Base-by-base conservation (phyloP, 2,329 filamentous ascomycete genomes). In the Colletotrichum spinosum region DNA sequence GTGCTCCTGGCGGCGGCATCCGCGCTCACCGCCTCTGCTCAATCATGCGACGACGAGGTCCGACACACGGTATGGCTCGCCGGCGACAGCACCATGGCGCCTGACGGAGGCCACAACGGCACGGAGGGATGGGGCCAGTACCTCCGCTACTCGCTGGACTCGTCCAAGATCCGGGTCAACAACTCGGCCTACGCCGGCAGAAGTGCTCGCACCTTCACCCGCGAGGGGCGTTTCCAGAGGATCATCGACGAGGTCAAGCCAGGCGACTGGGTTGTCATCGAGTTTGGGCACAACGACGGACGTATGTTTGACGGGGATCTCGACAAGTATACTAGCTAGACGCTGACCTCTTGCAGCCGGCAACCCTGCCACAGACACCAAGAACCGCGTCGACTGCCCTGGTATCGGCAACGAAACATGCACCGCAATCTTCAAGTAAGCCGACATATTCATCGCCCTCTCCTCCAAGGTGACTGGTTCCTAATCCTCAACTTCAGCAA, bases 231-330 rank as follows among this genome's bases (percentile, higher is more conserved):
- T 9, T 92, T 92, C 78, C 75, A 81, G 11, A 80, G 79, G 0
- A 84, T 92, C 51, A 82, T 84, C 53, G 75, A 81, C 45, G 70
- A 80, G 2, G 79, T 91, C 17, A 69, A 84, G 71, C 61, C 80
- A 1, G 88, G 87, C 38, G 90, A 92, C 74, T 89, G 86, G 75
- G 88, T 91, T 0, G 80, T 92, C 52, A 90, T 92, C 57, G 89
- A 92, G 70, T 91, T 92, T 70, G 90, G 90, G 0, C 90, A 92
- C 79, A 92, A 92, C 69, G 90, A 92, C 69, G 89, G 89, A n/a
- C 61, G 61, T 61, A n/a, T 4, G 61, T 65, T 87, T 25, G 8
- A 12, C 8, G 4, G 41, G 0, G 17, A 4, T 11, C 11, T n/a
- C 11, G 9, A 7, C 13, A 12, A n/a, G 1, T 1, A 35, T 2